A percentile compares a stretch with the other conserved stretches of the same genome.
phyloP scores from a whole-genome alignment of 495 filamentous ascomycete genomes.

The Lophium mytilinum region DNA sequence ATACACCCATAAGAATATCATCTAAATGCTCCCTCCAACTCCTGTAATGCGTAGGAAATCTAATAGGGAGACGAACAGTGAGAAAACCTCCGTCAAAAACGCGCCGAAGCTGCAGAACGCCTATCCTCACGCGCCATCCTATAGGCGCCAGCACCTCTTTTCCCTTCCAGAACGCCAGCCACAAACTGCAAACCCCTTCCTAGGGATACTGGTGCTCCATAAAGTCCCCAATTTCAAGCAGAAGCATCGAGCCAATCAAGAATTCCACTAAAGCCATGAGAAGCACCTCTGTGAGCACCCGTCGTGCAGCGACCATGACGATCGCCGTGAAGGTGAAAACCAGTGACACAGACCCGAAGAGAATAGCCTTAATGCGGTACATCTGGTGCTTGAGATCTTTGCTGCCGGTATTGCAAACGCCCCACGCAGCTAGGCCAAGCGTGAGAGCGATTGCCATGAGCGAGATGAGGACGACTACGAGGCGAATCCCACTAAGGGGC shows the following conservation, averaged over 20 bases:
- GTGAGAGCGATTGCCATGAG: constrained; percentile 12
- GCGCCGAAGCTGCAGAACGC: too few species aligned
- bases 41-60: too few species aligned
- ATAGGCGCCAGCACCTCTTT: too few species aligned
- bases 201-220: background rate
- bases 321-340: constrained; percentile 8
- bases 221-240: constrained; percentile 12
- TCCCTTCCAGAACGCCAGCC: too few species aligned
- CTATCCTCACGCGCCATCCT: too few species aligned
- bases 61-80: too few species aligned
- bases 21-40: too few species aligned
- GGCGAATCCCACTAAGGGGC: constrained; percentile 2
- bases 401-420: constrained; percentile 7
- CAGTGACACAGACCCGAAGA: constrained; percentile 5
- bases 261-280: constrained; percentile 10
- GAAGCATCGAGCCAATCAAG: constrained; percentile 7
- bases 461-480: constrained; percentile 1
- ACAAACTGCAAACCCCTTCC: too few species aligned
- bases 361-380: constrained; percentile 10
- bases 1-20: too few species aligned
- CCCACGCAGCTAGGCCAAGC: background rate
- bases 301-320: constrained; percentile 11
- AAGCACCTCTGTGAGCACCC: constrained; percentile 6
- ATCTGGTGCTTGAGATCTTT: constrained; percentile 1
- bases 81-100: too few species aligned